Conservation (phyloP, 139 green algal genomes). For the Coccomyxa sp. region DNA sequence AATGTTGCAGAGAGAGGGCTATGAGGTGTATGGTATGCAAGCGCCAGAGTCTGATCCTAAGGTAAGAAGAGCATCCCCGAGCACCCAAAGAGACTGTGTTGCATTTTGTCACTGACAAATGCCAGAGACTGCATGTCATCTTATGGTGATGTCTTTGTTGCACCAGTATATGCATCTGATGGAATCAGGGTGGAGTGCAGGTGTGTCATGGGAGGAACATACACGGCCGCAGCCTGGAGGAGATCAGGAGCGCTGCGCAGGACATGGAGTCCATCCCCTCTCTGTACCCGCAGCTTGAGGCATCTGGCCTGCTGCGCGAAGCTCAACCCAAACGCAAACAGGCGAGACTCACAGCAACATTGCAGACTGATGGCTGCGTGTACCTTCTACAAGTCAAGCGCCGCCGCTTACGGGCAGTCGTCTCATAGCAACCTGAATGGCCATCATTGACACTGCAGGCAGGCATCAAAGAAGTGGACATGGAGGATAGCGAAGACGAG, state of each 20-base stretch:
- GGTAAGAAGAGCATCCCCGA: background rate
- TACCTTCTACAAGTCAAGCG: background rate
- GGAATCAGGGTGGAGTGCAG: slow-evolving; percentile 1
- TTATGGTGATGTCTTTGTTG: background rate
- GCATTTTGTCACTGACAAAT: background rate
- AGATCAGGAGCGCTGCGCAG: slow-evolving; percentile 19
- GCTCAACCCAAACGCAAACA: background rate
- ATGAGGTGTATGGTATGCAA: slow-evolving; percentile 54
- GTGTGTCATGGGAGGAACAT: slow-evolving; percentile 38
- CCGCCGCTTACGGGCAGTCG: background rate
- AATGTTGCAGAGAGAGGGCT: slow-evolving; percentile 36
- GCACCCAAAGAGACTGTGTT: background rate
- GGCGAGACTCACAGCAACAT: background rate
- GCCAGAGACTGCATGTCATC: background rate
- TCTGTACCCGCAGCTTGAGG: slow-evolving; percentile 34
- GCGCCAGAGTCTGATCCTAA: slow-evolving; percentile 29
- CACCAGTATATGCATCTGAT: too few relatives aligned
- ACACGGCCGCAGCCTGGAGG: slow-evolving; percentile 39
- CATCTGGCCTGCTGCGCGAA: background rate
- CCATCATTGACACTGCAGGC: background rate
- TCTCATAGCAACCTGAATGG: background rate
- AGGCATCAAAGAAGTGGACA: slow-evolving; percentile 53
- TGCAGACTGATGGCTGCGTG: background rate
- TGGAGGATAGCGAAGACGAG: slow-evolving; percentile 28
- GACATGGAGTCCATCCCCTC: slow-evolving; percentile 36